Evolutionary conservation across 2,329 filamentous ascomycete genomes (phyloP), one percentile per base, ranked within the genome.

Genomic region (Arthrobotrys sphaeroides): DNA sequence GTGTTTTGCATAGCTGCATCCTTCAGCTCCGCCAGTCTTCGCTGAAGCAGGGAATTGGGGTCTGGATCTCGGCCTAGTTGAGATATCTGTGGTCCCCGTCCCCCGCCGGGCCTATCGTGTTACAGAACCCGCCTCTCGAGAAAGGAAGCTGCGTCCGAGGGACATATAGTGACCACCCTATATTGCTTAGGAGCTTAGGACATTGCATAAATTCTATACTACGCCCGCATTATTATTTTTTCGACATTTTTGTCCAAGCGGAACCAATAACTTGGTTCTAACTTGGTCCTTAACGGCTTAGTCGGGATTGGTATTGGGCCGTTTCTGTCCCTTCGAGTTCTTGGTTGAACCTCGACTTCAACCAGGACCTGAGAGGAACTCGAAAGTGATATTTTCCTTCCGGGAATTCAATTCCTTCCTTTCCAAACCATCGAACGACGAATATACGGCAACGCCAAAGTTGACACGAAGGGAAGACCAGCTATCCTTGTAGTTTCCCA

Each of bases 101-200:
- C 61, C 33, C 64, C 70, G 60, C 49, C 70, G 70, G 70, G 26
- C 38, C 47, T 31, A 64, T 57, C 36, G 28, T 65, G 40, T 33
- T 64, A 42, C 31, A 49, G 18, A 26, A 64, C 59, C 67, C 67
- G 59, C 40, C 59, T 51, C 59, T 59, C 53, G 24, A 45, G 55
- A 72, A 72, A 64, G 67, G 67, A 49, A 72, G 40, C 67, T 72
- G 47, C 47, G 67, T 65, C 67, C 59, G 67, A 72, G 49, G 49
- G 3, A 16, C 40, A 38, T 64, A 47, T 65, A 57, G 22, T 38
- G 55, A 70, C 55, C 66, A 62, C 55, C 45, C 24, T 55, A 55
- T 55, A 40, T 72, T 47, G 57, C 47, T 51, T 57, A 28, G 26
- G 33, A 43, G 22, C 31, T 28, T 61, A 70, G 55, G 66, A 61